Percentiles rank a stretch among this genome's conserved stretches.
phyloP scores from a whole-genome alignment of 1,284 basidiomycete genomes.

The Ganoderma lucidum region DNA sequence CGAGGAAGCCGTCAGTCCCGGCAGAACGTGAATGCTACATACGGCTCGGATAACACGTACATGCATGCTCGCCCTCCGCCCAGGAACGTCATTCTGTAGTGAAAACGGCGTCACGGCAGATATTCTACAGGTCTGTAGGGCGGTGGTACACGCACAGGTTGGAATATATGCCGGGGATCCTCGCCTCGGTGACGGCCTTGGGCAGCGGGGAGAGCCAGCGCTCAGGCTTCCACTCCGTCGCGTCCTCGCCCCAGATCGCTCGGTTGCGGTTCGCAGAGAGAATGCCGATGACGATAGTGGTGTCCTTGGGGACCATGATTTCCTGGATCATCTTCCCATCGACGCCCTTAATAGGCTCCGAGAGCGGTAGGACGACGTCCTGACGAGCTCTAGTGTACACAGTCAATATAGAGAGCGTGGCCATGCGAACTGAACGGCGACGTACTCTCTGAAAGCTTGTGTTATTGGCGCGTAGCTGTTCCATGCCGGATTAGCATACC shows the following conservation, averaged over 20 bases:
- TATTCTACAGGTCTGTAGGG: neutral
- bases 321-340: conserved; percentile 30
- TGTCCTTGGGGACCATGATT: conserved; percentile 29
- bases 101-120: too few relatives aligned
- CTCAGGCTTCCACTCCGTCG: conserved; percentile 41
- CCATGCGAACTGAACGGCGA: too few relatives aligned
- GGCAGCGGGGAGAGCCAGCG: conserved; percentile 38
- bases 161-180: conserved; percentile 37
- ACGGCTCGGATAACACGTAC: too few relatives aligned
- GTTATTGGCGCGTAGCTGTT: conserved; percentile 22
- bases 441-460: neutral
- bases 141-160: conserved; percentile 27
- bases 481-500: neutral
- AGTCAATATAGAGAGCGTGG: too few relatives aligned
- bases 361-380: conserved; percentile 29
- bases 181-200: conserved; percentile 21
- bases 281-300: conserved; percentile 27
- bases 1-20: too few relatives aligned
- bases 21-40: too few relatives aligned
- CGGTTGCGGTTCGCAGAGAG: conserved; percentile 34
- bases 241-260: conserved; percentile 40
- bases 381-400: conserved; percentile 14
- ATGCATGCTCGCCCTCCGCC: too few relatives aligned
- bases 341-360: conserved; percentile 21
- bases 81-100: conserved; percentile 28